Percentiles rank a stretch among this genome's conserved stretches.
These are phyloP conservation scores for Cyberlindnera veronae DNA, from an alignment of 805 yeast species.

Conservation along the genomic window DNA sequence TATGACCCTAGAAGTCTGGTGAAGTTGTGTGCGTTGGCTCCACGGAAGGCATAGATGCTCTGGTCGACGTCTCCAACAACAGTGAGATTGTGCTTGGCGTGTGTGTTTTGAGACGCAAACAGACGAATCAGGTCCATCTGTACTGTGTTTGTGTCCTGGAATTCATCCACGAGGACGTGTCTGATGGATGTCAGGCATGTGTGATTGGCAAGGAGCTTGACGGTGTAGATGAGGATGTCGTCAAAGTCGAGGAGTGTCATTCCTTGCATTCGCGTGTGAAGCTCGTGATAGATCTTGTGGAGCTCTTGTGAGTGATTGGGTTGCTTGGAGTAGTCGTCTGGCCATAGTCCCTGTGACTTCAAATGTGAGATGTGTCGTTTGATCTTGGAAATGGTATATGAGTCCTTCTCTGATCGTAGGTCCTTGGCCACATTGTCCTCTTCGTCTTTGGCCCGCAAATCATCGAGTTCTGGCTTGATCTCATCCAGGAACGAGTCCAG, in stretches of 20 bases:
- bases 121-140: constrained; percentile 67
- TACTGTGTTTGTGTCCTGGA: constrained; percentile 83
- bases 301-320: constrained; percentile 31
- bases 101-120: constrained; percentile 40
- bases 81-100: constrained; percentile 55
- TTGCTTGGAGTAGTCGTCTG: constrained; percentile 36
- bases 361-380: constrained; percentile 43
- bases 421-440: constrained; percentile 1
- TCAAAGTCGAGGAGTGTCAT: constrained; percentile 71
- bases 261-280: constrained; percentile 45
- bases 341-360: constrained; percentile 50
- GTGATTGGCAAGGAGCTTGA: constrained; percentile 39
- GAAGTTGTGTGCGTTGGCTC: constrained; percentile 72
- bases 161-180: constrained; percentile 88
- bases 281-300: constrained; percentile 43
- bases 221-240: constrained; percentile 63
- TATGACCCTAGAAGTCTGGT: constrained; percentile 44
- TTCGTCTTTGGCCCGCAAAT: constrained; percentile 2
- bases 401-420: constrained; percentile 12
- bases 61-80: constrained; percentile 98
- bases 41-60: constrained; percentile 84
- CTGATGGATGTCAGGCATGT: constrained; percentile 33
- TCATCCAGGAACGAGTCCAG: constrained; percentile 35
- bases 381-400: constrained; percentile 9
- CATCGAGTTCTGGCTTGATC: constrained; percentile 4